These are phyloP conservation scores for Picochlorum sp. DNA, from an alignment of 139 green algal genomes.

Conservation along the genomic window DNA sequence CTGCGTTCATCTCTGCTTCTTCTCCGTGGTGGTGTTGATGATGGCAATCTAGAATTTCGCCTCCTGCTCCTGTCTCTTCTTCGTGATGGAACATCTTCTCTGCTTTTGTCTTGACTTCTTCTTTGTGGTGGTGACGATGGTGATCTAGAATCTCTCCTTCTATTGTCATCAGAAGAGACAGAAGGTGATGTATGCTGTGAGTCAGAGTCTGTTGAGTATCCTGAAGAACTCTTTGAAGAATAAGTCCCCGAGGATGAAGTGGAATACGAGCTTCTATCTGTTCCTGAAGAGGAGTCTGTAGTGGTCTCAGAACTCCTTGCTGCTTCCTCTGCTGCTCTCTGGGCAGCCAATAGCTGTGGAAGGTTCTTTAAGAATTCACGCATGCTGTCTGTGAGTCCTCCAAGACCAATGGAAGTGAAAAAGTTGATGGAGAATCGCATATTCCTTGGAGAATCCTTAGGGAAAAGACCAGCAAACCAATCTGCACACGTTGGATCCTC, in stretches of 20 bases:
- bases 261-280: background rate
- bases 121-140: constrained; percentile 2
- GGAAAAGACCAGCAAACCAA: constrained; percentile 81
- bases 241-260: constrained; percentile 1
- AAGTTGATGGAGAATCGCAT: constrained; percentile 99
- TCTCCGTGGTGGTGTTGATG: constrained; percentile 5
- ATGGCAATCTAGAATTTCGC: too few relatives aligned
- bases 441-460: constrained; percentile 66
- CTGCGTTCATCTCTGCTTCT: constrained; percentile 5
- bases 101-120: constrained; percentile 1
- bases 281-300: background rate
- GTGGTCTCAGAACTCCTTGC: background rate
- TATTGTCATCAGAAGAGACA: too few relatives aligned
- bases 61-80: background rate
- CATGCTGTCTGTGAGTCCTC: constrained; percentile 85
- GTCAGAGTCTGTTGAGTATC: too few relatives aligned
- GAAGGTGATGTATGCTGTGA: too few relatives aligned
- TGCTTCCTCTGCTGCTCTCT: constrained; percentile 17
- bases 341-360: constrained; percentile 21
- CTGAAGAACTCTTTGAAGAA: background rate
- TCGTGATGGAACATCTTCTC: background rate
- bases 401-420: constrained; percentile 98
- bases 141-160: too few relatives aligned
- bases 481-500: constrained; percentile 45
- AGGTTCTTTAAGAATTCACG: constrained; percentile 64